Evolutionary conservation across 345 rosid genomes (phyloP).

Genomic region (Hibiscus tridactylites): DNA sequence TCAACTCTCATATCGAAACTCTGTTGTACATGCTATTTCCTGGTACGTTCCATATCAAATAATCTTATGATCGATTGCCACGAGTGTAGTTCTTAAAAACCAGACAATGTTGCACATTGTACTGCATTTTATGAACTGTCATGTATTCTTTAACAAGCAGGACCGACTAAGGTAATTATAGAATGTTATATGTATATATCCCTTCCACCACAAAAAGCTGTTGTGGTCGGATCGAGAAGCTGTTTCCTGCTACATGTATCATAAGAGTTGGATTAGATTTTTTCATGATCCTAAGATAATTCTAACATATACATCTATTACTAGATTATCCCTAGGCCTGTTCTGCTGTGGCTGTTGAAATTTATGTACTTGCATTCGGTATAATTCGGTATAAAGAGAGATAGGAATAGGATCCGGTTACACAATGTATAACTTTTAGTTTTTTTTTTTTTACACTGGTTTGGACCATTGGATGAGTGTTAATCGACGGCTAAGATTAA

Average conservation of each 20-base stretch:
- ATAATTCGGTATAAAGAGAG: too few species aligned
- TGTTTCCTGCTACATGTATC: background rate
- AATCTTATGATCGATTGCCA: background rate
- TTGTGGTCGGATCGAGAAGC: background rate
- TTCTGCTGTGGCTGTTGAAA: background rate
- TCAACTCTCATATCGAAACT: background rate
- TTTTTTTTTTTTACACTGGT: too few species aligned
- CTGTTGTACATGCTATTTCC: background rate
- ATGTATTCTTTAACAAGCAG: background rate
- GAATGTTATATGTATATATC: background rate
- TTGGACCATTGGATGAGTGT: too few species aligned
- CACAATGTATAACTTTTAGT: too few species aligned
- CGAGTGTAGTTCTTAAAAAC: background rate
- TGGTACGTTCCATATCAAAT: background rate
- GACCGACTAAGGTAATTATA: background rate
- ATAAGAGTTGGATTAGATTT: background rate
- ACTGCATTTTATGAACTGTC: background rate
- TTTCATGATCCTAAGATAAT: background rate
- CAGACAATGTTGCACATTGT: background rate
- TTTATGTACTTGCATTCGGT: background rate
- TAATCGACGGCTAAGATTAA: too few species aligned
- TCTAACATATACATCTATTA: constrained; percentile 3
- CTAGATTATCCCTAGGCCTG: background rate
- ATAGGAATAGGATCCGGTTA: too few species aligned
- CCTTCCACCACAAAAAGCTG: background rate